Evolutionary conservation across 1,284 basidiomycete species (phyloP), one percentile per base, ranked within the genome.

Genomic region (Ustilago cynodontis): DNA sequence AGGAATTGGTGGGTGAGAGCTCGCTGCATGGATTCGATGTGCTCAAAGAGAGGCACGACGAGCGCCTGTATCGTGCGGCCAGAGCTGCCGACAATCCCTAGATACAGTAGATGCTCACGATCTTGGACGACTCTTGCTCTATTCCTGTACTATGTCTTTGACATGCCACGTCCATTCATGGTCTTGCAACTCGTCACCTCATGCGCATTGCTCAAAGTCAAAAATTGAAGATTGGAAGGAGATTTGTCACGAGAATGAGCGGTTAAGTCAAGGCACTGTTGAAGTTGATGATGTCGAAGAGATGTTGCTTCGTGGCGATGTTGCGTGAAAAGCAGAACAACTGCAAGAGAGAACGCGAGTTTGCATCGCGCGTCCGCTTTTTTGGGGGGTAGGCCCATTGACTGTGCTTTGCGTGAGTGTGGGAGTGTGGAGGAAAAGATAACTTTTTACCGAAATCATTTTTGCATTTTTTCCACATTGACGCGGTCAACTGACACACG

Each of bases 1-100:
- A 71, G 50, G 71, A 73, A 13, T 50, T 81, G 26, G 77, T 79
- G 9, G 79, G 79, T 2, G 71, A 81, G 26, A 69, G 70, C 35
- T 65, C 70, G 26, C 37, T 77, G 56, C 65, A 43, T 35, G 74
- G 74, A 2, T 77, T 71, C 50, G 74, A 77, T 47, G 59, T 50
- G 64, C 65, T 71, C 59, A 77, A 77, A 43, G 65, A 71, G 33
- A 49, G 22, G 52, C 26, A 69, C 49, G 74, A 77, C 37, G 62
- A 66, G 28, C 65, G 74, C 13, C 41, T 50, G 43, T 61, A 59
- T 28, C 68, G 60, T 20, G 67, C 59, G 3, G 33, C 50, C 6
- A n/a, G 2, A 0, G 47, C 43, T 3, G 53, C 53, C 9, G 16
- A 57, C 26, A 28, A 43, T 1, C 13, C 16, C 11, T 70, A 70